Conservation (phyloP, 768 basidiomycete species). For the Stropharia rugosoannulata region DNA sequence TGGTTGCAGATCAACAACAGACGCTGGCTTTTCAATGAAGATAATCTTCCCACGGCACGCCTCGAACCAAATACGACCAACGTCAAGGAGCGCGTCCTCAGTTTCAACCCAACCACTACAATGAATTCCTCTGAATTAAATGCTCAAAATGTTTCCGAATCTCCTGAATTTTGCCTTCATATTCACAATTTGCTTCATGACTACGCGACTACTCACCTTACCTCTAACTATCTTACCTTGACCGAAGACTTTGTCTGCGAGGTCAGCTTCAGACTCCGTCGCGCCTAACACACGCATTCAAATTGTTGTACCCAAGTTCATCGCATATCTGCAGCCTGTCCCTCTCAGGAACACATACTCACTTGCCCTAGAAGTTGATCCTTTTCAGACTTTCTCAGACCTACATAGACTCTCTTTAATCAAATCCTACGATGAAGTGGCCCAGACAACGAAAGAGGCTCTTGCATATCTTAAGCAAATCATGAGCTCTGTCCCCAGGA, state of each 20-base stretch:
- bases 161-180: slow-evolving; percentile 35
- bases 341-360: slow-evolving; percentile 51
- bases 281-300: background rate
- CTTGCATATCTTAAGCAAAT: slow-evolving; percentile 29
- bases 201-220: slow-evolving; percentile 53
- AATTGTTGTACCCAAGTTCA: slow-evolving; percentile 25
- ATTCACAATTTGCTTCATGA: slow-evolving; percentile 53
- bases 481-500: slow-evolving; percentile 22
- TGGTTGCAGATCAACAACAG: background rate
- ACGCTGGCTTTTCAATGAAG: slow-evolving; percentile 5
- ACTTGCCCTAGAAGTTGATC: slow-evolving; percentile 53
- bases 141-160: slow-evolving; percentile 14
- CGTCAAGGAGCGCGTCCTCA: background rate
- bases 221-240: slow-evolving; percentile 52
- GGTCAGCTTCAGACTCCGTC: slow-evolving; percentile 26
- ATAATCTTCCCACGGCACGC: slow-evolving; percentile 11
- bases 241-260: slow-evolving; percentile 49
- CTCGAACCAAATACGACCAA: slow-evolving; percentile 12
- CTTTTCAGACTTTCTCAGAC: slow-evolving; percentile 43
- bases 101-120: background rate
- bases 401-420: slow-evolving; percentile 31
- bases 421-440: slow-evolving; percentile 44
- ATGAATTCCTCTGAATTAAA: background rate
- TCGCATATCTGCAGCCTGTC: slow-evolving; percentile 42
- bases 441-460: slow-evolving; percentile 35